A percentile compares a stretch with the other conserved stretches of the same genome.
These are phyloP conservation scores for Pseudogymnoascus sp. DNA, from an alignment of 2,329 filamentous ascomycete genomes.

Conservation along the genomic window DNA sequence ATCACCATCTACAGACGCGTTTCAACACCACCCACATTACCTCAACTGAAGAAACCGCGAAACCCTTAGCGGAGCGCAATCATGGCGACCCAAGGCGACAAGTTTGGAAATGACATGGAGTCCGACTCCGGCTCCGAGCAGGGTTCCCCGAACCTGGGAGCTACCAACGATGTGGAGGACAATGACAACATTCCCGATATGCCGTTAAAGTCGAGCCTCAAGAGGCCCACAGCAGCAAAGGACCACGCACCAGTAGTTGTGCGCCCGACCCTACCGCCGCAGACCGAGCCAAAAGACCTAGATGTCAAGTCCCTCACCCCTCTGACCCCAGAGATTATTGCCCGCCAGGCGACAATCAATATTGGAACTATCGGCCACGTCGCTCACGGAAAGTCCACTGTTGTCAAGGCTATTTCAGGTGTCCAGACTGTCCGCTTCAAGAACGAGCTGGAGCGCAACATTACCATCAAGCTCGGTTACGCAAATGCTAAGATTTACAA, in stretches of 20 bases:
- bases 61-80: slow-evolving; percentile 14
- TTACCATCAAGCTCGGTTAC: slow-evolving; percentile 99
- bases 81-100: slow-evolving; percentile 43
- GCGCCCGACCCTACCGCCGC: slow-evolving; percentile 66
- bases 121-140: slow-evolving; percentile 56
- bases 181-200: slow-evolving; percentile 47
- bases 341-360: slow-evolving; percentile 96
- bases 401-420: slow-evolving; percentile 97
- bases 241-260: slow-evolving; percentile 48
- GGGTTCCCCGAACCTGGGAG: slow-evolving; percentile 44
- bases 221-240: slow-evolving; percentile 57
- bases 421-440: slow-evolving; percentile 99
- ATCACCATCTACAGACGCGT: background rate
- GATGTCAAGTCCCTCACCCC: slow-evolving; percentile 74
- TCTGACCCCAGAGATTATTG: slow-evolving; percentile 92
- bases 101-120: slow-evolving; percentile 63
- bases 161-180: slow-evolving; percentile 47
- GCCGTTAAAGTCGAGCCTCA: slow-evolving; percentile 75
- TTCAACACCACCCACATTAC: background rate
- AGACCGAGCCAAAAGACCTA: slow-evolving; percentile 85
- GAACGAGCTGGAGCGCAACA: slow-evolving; percentile 98
- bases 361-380: slow-evolving; percentile 98
- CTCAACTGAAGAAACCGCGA: background rate
- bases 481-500: slow-evolving; percentile 99
- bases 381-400: slow-evolving; percentile 97